Percentiles rank a stretch among this genome's conserved stretches.
These are phyloP conservation scores for Termitomyces sp. DNA, from an alignment of 768 basidiomycete species.

Conservation along the genomic window DNA sequence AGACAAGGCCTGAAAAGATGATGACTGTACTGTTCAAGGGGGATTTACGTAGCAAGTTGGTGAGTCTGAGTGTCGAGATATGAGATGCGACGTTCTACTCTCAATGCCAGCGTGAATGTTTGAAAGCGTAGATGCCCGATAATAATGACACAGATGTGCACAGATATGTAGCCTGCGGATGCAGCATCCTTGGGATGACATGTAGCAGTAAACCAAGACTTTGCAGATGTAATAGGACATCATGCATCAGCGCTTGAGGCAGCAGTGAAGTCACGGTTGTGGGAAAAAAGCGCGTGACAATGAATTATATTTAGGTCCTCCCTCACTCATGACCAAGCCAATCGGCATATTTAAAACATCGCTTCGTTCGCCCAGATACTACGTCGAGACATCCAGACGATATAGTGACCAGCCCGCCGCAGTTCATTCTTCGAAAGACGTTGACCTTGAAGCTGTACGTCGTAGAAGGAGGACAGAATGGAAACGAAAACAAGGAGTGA, in stretches of 20 bases:
- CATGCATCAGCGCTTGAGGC: too few species aligned
- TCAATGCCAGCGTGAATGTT: background rate
- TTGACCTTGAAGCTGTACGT: conserved; percentile 32
- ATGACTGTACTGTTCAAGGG: background rate
- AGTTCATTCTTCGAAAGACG: conserved; percentile 12
- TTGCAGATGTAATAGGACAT: background rate
- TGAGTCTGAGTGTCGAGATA: background rate
- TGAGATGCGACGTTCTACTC: background rate
- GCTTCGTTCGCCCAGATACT: background rate
- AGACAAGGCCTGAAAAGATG: background rate
- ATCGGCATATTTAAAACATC: conserved; percentile 2
- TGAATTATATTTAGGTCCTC: background rate
- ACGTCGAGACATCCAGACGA: background rate
- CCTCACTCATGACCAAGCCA: conserved; percentile 10
- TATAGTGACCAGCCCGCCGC: background rate
- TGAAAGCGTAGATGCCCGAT: background rate
- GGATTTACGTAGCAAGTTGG: background rate
- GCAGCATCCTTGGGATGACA: background rate
- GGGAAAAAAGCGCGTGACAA: background rate
- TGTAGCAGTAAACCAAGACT: background rate
- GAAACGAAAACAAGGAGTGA: conserved; percentile 67
- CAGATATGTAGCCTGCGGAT: background rate
- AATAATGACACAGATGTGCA: too few species aligned
- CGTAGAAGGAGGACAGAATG: conserved; percentile 62
- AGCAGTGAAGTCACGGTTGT: too few species aligned